Conservation (phyloP, 768 basidiomycete species). For the Panaeolus papilionaceus region DNA sequence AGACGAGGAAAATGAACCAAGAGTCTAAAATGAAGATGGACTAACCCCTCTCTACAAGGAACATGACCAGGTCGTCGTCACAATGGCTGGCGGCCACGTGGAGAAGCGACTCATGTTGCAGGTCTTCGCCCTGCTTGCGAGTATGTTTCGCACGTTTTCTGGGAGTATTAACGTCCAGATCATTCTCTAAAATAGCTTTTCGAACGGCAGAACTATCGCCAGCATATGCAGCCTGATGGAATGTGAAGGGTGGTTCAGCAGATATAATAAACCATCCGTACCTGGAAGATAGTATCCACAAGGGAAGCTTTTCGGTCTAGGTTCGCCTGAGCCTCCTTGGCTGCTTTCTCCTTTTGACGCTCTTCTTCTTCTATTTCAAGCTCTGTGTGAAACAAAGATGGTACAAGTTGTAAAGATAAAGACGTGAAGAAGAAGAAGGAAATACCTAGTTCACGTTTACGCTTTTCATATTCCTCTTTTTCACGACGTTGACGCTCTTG, state of each 20-base stretch:
- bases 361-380: constrained; percentile 40
- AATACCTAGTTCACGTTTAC: constrained; percentile 41
- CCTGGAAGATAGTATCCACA: constrained; percentile 37
- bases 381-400: constrained; percentile 29
- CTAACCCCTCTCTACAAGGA: constrained; percentile 43
- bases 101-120: constrained; percentile 37
- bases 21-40: constrained; percentile 3
- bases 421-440: neutral
- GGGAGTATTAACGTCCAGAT: constrained; percentile 40
- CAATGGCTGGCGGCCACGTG: constrained; percentile 43
- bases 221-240: constrained; percentile 30
- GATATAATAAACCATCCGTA: constrained; percentile 16
- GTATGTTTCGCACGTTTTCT: constrained; percentile 31
- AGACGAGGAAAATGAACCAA: constrained; percentile 14
- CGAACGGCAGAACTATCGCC: constrained; percentile 35
- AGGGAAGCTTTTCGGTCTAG: constrained; percentile 24
- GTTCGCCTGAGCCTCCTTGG: constrained; percentile 30
- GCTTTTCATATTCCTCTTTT: constrained; percentile 38
- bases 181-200: constrained; percentile 33
- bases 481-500: constrained; percentile 32
- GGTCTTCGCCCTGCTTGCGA: constrained; percentile 28
- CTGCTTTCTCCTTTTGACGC: constrained; percentile 35
- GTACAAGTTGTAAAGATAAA: constrained; percentile 3
- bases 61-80: constrained; percentile 36
- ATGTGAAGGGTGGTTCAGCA: neutral